These are phyloP conservation scores for Barnettozyma populi DNA, from an alignment of 805 yeast species.

Conservation along the genomic window DNA sequence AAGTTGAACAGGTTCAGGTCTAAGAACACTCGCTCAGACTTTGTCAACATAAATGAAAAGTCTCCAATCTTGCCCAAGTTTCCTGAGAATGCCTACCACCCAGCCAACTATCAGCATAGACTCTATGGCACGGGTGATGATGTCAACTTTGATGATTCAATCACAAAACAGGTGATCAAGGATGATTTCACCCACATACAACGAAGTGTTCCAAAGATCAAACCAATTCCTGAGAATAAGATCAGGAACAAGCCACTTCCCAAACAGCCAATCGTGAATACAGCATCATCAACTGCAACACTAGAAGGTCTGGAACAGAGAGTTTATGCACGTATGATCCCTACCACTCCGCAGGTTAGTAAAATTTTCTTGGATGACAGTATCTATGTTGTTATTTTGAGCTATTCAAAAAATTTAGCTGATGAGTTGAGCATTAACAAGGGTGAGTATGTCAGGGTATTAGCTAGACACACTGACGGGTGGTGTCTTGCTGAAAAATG, in stretches of 20 bases:
- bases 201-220: constrained; percentile 14
- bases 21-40: constrained; percentile 8
- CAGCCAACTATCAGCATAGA: constrained; percentile 6
- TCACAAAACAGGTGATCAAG: constrained; percentile 14
- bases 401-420: constrained; percentile 28
- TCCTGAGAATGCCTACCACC: constrained; percentile 15
- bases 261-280: background rate
- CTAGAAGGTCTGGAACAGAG: constrained; percentile 20
- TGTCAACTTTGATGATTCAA: background rate
- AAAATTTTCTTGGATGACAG: constrained; percentile 8
- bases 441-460: constrained; percentile 30
- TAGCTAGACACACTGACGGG: constrained; percentile 39
- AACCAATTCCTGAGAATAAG: constrained; percentile 6
- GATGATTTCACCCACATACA: constrained; percentile 4
- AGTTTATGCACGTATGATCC: constrained; percentile 15
- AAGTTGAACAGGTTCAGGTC: constrained; percentile 12
- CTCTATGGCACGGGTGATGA: background rate
- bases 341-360: constrained; percentile 18
- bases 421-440: constrained; percentile 30
- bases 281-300: constrained; percentile 1
- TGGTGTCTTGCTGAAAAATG: constrained; percentile 39
- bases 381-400: constrained; percentile 20
- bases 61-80: constrained; percentile 21
- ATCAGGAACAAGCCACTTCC: constrained; percentile 21
- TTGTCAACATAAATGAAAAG: constrained; percentile 13